Evolutionary conservation across 2,329 filamentous ascomycete genomes (phyloP).

Genomic region (Coniochaeta sp.): DNA sequence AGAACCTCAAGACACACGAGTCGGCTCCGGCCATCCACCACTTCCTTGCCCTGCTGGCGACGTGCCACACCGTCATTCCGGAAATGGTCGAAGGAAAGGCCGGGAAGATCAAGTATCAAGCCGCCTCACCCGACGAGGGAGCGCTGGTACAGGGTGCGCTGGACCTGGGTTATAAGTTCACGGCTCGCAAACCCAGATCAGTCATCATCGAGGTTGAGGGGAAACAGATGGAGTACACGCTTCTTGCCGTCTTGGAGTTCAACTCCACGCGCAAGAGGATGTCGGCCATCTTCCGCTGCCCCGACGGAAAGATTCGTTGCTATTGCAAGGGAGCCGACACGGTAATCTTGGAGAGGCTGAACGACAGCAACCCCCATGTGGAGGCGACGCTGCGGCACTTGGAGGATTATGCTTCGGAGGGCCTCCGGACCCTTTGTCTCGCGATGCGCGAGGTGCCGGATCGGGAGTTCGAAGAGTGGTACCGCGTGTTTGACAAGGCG

Average conservation of each 20-base stretch:
- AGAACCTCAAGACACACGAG: slow-evolving; percentile 57
- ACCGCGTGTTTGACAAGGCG: slow-evolving; percentile 76
- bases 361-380: slow-evolving; percentile 75
- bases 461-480: slow-evolving; percentile 83
- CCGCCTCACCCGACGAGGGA: slow-evolving; percentile 93
- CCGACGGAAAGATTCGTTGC: slow-evolving; percentile 86
- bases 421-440: slow-evolving; percentile 86
- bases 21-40: slow-evolving; percentile 57
- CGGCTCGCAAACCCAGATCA: slow-evolving; percentile 79
- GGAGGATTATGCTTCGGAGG: slow-evolving; percentile 98
- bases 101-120: slow-evolving; percentile 90
- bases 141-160: slow-evolving; percentile 92
- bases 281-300: slow-evolving; percentile 95
- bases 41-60: slow-evolving; percentile 79
- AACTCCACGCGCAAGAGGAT: slow-evolving; percentile 97
- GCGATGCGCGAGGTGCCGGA: slow-evolving; percentile 92
- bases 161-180: slow-evolving; percentile 79
- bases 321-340: slow-evolving; percentile 98
- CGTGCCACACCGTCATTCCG: slow-evolving; percentile 95
- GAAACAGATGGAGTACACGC: slow-evolving; percentile 71
- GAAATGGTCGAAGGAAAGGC: slow-evolving; percentile 73
- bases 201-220: slow-evolving; percentile 78
- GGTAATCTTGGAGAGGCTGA: slow-evolving; percentile 87
- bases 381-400: slow-evolving; percentile 88
- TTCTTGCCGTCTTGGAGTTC: slow-evolving; percentile 97